These are phyloP conservation scores for Trichoderma gamsii DNA, from an alignment of 495 filamentous ascomycete genomes.

Conservation along the genomic window DNA sequence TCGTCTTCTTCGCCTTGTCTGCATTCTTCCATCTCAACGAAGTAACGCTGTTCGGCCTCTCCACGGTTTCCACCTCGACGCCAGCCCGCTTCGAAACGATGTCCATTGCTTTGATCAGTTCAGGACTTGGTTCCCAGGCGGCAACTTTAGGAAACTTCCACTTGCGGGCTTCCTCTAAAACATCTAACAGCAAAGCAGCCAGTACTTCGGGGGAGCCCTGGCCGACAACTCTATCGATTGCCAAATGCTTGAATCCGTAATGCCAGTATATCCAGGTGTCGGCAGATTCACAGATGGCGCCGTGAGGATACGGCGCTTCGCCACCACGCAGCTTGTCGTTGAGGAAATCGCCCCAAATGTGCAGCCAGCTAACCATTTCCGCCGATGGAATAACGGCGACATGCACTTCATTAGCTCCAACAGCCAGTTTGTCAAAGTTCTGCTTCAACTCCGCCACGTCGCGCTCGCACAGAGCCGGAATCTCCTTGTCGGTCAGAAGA, in stretches of 20 bases:
- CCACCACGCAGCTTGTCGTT: slow-evolving; percentile 12
- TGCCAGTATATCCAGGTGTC: slow-evolving; percentile 25
- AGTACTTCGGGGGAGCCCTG: background rate
- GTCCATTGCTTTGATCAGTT: background rate
- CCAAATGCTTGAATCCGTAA: slow-evolving; percentile 19
- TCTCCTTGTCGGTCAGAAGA: background rate
- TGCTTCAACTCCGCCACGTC: background rate
- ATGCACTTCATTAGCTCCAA: background rate
- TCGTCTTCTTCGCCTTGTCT: slow-evolving; percentile 18
- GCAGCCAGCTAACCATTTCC: background rate
- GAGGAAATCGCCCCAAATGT: background rate
- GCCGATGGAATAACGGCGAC: background rate
- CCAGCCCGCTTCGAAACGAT: background rate
- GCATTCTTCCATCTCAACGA: slow-evolving; percentile 17
- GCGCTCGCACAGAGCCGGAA: background rate
- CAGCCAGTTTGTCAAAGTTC: background rate
- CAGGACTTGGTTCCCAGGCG: background rate
- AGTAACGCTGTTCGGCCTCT: slow-evolving; percentile 17
- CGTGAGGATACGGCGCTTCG: slow-evolving; percentile 17
- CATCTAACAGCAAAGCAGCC: background rate
- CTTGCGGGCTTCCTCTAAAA: background rate
- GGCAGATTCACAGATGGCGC: slow-evolving; percentile 22
- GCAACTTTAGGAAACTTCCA: background rate
- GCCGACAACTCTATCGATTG: slow-evolving; percentile 17
- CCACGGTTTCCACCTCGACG: background rate